A percentile compares a stretch with the other conserved stretches of the same genome.
Evolutionary conservation across 108 stramenopile genomes (phyloP).

Genomic region (Cyclotella cryptica): DNA sequence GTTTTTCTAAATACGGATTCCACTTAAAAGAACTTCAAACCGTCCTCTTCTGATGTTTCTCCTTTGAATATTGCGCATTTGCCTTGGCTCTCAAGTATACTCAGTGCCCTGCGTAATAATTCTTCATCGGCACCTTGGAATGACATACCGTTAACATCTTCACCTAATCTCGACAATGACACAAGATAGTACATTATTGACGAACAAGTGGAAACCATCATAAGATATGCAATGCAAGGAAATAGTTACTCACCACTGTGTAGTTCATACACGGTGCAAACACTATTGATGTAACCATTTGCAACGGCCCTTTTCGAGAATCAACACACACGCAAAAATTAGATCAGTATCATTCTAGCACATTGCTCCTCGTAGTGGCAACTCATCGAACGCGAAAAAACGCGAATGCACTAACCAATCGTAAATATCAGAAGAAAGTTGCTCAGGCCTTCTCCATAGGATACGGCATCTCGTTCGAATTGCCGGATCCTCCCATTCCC

Average conservation of each 20-base stretch:
- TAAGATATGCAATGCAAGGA: background rate
- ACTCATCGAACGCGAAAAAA: too few species aligned
- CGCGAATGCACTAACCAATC: conserved; percentile 59
- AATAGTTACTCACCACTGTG: conserved; percentile 59
- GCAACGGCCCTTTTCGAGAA: conserved; percentile 52
- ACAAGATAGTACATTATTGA: background rate
- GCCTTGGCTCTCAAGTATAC: conserved; percentile 79
- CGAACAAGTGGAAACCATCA: background rate
- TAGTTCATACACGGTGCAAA: conserved; percentile 88
- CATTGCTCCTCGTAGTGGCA: too few species aligned
- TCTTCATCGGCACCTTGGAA: conserved; percentile 91
- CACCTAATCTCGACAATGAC: conserved; percentile 49
- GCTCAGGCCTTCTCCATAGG: conserved; percentile 87
- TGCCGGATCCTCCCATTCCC: conserved; percentile 84
- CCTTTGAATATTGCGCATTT: conserved; percentile 86
- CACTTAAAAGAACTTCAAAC: conserved; percentile 83
- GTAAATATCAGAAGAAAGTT: conserved; percentile 87
- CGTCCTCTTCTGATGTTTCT: conserved; percentile 86
- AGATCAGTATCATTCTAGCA: background rate
- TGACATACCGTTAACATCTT: conserved; percentile 88
- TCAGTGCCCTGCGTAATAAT: conserved; percentile 76
- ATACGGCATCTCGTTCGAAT: conserved; percentile 74
- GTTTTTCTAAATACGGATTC: too few species aligned
- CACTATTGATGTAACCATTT: conserved; percentile 75
- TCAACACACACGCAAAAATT: background rate